Conservation (phyloP, 805 yeast genomes). For the Candida insectalens region DNA sequence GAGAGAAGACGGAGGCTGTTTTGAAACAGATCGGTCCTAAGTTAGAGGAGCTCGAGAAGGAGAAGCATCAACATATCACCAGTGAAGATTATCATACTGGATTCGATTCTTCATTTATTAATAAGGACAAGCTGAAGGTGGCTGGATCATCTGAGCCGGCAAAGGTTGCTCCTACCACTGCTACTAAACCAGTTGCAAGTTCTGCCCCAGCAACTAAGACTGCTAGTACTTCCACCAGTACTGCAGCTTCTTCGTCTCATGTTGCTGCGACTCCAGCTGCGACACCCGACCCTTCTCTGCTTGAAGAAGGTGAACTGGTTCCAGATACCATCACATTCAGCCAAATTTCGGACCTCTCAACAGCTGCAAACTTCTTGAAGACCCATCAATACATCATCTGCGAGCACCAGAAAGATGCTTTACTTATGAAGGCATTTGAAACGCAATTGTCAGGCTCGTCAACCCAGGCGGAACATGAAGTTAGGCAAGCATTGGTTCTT, state of each 20-base stretch:
- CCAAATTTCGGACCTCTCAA: constrained; percentile 39
- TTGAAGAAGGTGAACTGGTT: constrained; percentile 44
- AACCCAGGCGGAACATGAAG: constrained; percentile 47
- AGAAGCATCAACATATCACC: constrained; percentile 66
- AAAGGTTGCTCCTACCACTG: constrained; percentile 7
- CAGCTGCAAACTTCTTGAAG: constrained; percentile 42
- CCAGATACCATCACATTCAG: constrained; percentile 63
- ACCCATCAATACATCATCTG: constrained; percentile 61
- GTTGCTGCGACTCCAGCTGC: constrained; percentile 17
- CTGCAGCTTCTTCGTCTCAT: constrained; percentile 14
- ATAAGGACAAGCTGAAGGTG: constrained; percentile 29
- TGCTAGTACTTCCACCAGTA: constrained; percentile 11
- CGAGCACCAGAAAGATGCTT: constrained; percentile 82
- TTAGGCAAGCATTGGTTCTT: constrained; percentile 70
- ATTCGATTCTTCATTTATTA: constrained; percentile 75
- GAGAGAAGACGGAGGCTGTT: constrained; percentile 60
- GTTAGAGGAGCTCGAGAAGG: constrained; percentile 56
- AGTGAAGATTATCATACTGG: constrained; percentile 91
- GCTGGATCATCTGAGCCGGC: background rate
- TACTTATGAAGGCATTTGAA: constrained; percentile 89
- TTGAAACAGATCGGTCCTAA: constrained; percentile 55
- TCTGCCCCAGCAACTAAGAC: constrained; percentile 4
- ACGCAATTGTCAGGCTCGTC: constrained; percentile 57
- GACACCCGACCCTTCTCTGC: constrained; percentile 23
- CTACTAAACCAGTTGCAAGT: constrained; percentile 5